Conservation (phyloP, 352 stramenopile species). For the Pythium monospermum region DNA sequence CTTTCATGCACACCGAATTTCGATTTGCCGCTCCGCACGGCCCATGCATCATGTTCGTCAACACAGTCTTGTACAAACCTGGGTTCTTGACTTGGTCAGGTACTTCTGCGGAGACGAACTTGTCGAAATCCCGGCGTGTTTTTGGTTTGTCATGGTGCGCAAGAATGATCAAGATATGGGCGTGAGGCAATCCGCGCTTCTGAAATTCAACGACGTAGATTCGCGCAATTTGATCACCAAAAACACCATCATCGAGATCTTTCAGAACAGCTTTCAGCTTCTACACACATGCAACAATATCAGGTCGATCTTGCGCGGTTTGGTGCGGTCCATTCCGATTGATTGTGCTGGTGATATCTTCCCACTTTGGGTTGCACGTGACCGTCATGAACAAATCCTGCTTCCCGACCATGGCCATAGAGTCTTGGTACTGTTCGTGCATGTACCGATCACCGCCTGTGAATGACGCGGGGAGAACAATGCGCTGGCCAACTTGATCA, state of each 20-base stretch:
- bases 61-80: not conserved
- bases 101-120: conserved; percentile 8
- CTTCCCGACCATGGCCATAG: conserved; percentile 38
- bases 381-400: conserved; percentile 49
- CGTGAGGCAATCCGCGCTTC: conserved; percentile 36
- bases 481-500: not conserved
- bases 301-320: not conserved
- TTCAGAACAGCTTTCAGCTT: not conserved
- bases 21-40: no score
- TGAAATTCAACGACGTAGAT: conserved; percentile 37
- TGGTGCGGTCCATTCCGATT: conserved; percentile 1
- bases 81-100: not conserved
- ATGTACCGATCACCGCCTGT: conserved; percentile 19
- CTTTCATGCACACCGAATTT: no score
- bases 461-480: conserved; percentile 9
- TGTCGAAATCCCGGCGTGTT: conserved; percentile 1
- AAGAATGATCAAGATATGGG: conserved; percentile 33
- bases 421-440: conserved; percentile 26
- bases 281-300: not conserved
- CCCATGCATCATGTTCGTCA: no score
- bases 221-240: conserved; percentile 20
- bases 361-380: conserved; percentile 40
- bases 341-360: conserved; percentile 22
- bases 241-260: no score
- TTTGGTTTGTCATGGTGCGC: conserved; percentile 16